Base-by-base conservation (phyloP, 2,329 filamentous ascomycete species). In the Cercospora zeina region DNA sequence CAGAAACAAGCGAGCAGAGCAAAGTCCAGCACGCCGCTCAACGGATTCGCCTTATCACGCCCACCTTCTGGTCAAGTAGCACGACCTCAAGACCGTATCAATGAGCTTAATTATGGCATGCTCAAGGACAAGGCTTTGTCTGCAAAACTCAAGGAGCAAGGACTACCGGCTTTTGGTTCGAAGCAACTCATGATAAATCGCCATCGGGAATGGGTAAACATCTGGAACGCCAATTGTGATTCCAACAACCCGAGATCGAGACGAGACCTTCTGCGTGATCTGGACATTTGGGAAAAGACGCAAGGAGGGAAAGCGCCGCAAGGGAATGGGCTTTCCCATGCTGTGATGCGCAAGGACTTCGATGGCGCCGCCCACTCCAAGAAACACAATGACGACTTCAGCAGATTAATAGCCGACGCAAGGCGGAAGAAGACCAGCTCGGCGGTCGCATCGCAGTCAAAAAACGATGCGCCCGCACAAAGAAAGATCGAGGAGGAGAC, bases 221-320 rank as follows among this genome's bases (percentile, higher is more conserved):
- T 99, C 16, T 97, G 91, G 89, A 99, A 99, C 75, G 90, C 96
- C 10, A 99, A 99, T 73, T 96, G 92, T 77, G 95, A 99, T 75
- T 89, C 93, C 1, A 84, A 84, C 36, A 80, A 80, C 1, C 91
- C 91, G 0, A 89, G 89, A 72, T 81, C 81, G 10, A 91, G 90
- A 66, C 72, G 78, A 6, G 88, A 95, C 61, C 76, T 99, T 4
- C 76, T 96, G 14, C 85, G 84, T 13, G 93, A 97, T 63, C 76
- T 99, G 11, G 89, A 93, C 21, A 77, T 85, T 1, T 97, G 95
- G 93, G 95, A 99, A 76, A 83, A 87, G 49, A 93, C 89, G 0
- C 87, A 96, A 66, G 90, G 91, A 8, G 84, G 85, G 1, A 80
- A 80, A 51, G 84, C 85, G 6, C 70, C 73, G 14, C 76, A 76